These are phyloP conservation scores for Urtica urens DNA, from an alignment of 306 rosid species.

Conservation along the genomic window DNA sequence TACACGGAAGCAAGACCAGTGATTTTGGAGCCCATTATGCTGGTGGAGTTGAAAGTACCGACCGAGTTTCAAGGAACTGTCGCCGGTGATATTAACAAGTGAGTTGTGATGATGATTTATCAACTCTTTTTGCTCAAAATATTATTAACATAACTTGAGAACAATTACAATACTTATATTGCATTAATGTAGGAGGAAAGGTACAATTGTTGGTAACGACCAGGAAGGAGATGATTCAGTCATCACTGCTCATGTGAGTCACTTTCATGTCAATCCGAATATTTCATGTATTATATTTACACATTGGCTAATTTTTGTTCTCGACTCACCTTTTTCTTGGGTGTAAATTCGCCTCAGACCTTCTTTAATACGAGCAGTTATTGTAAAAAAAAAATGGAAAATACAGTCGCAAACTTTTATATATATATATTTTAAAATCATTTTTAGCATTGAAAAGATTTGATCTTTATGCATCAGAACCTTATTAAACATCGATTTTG, in stretches of 20 bases:
- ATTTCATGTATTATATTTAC: too few relatives aligned
- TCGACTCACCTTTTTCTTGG: too few relatives aligned
- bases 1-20: constrained; percentile 76
- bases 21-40: constrained; percentile 94
- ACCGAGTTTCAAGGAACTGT: constrained; percentile 96
- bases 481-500: constrained; percentile 1
- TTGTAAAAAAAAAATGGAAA: too few relatives aligned
- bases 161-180: constrained; percentile 9
- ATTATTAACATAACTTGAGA: too few relatives aligned
- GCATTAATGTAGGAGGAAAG: constrained; percentile 62
- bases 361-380: too few relatives aligned
- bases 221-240: constrained; percentile 98
- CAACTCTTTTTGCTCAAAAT: background rate
- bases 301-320: too few relatives aligned
- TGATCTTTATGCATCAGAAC: too few relatives aligned
- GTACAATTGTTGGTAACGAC: constrained; percentile 88
- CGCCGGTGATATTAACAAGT: constrained; percentile 95
- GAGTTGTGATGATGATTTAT: constrained; percentile 32
- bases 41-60: constrained; percentile 93
- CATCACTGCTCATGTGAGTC: constrained; percentile 77
- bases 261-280: too few relatives aligned
- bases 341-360: too few relatives aligned
- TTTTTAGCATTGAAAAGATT: too few relatives aligned
- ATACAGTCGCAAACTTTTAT: too few relatives aligned
- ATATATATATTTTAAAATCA: too few relatives aligned